These are phyloP conservation scores for Ehretia macrophylla DNA, from an alignment of 257 asterid species.

Conservation along the genomic window DNA sequence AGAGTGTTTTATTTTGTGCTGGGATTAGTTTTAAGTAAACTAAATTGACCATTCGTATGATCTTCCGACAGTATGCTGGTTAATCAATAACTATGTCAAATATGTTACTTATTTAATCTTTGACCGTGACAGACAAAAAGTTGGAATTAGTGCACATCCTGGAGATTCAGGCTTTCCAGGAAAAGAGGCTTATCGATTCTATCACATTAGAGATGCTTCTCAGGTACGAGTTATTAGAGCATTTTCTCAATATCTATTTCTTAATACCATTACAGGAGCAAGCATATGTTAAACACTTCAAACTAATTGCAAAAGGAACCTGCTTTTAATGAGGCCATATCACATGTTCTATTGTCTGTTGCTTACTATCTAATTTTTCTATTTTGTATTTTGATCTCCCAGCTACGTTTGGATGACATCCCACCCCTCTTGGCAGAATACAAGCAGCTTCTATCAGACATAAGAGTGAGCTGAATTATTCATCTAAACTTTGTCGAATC, in stretches of 20 bases:
- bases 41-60: too few relatives aligned
- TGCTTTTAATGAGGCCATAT: neutral
- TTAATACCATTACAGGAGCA: too few relatives aligned
- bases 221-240: conserved; percentile 48
- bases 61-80: neutral
- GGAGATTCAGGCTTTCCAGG: conserved; percentile 34
- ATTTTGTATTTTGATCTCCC: conserved; percentile 19
- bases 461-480: conserved; percentile 19
- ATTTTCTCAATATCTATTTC: too few relatives aligned
- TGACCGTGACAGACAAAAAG: conserved; percentile 53
- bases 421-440: conserved; percentile 64
- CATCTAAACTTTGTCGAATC: neutral
- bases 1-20: too few relatives aligned
- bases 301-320: neutral
- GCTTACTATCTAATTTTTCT: neutral
- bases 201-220: conserved; percentile 65
- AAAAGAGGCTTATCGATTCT: conserved; percentile 49
- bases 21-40: too few relatives aligned
- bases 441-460: conserved; percentile 50
- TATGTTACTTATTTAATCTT: neutral
- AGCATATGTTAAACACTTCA: too few relatives aligned
- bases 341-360: neutral
- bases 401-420: conserved; percentile 78
- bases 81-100: neutral
- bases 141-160: conserved; percentile 41